Evolutionary conservation across 441 rosid species (phyloP), one percentile per base, ranked within the genome.

Genomic region (Corymbia citriodora): DNA sequence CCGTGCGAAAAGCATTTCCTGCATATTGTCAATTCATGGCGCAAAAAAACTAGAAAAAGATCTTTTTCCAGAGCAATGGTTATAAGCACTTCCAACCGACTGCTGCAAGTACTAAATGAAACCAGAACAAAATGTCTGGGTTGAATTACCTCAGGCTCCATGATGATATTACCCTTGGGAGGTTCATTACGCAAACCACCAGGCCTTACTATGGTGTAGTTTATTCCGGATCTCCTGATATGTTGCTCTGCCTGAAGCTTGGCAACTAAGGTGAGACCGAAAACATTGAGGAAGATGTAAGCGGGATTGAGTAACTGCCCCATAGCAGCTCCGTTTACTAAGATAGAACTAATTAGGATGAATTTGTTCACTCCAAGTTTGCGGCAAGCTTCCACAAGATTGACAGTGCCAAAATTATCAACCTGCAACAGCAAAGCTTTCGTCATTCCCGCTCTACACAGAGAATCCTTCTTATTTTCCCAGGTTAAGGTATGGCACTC

Each of bases 251-350:
- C 99, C 91, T 97, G 98, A 92, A 97, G 99, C 96, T 97, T 97
- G 3, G 99, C 99, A 27, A 97, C 82, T 70, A 97, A 93, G 93
- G 97, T 96, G 85, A 97, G 95, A 83, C 99, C 98, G 55, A 96
- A 95, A 83, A 96, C 93, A 88, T 97, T 98, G 90, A 98, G 97
- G 89, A 98, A 96, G 89, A 97, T 90, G 93, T 96, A 97, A 90
- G 99, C 98, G 1, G 98, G 99, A 94, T 97, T 97, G 8, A 97
- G 90, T 86, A 97, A 91, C 93, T 97, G 99, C 68, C 99, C 99
- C 98, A 96, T 96, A 89, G 99, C 98, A 55, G 99, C 99, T 92
- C 99, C 98, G 55, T 97, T 97, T 65, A 97, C 99, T 92, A 97
- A 93, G 90, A 97, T 96, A 53, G 99, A 97, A 94, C 98, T 97